Evolutionary conservation across 768 basidiomycete species (phyloP), one percentile per base, ranked within the genome.

Genomic region (Lactarius psammicola): DNA sequence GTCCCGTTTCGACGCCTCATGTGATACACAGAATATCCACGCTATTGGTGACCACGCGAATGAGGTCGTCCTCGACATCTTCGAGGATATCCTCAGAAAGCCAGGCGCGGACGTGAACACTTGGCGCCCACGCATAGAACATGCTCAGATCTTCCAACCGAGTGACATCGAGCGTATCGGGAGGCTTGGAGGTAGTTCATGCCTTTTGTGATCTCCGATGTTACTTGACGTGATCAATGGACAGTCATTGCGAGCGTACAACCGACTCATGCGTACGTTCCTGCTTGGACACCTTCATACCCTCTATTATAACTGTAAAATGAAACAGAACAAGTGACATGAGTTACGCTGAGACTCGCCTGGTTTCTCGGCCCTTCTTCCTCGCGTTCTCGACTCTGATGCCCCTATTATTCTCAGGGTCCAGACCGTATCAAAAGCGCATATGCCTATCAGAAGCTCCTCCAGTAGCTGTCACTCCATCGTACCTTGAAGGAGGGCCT

Each of bases 211-310:
- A 18, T 4, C 44, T 33, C 36, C 10, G 4, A 28, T 51, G n/a
- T 34, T 42, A 28, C 46, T 26, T 66, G 17, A 61, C 23, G 2
- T 51, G 38, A 49, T 23, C n/a, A 26, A 15, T n/a, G 30, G 7
- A n/a, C 53, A 94, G 92, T 98, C 26, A 89, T 96, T 71, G 84
- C 90, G 5, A 95, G 94, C 70, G 92, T 96, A 3, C 95, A 98
- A 72, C 95, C 95, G 0, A 95, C 92, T 1, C 94, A 97, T 72
- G 93, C 88, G 85, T 93, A 76, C 76, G 86, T 78, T 11, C 67
- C 70, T 66, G 69, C 71, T 59, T 68, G 64, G 8, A 17, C 23
- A 36, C 42, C 46, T 26, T 23, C 46, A 13, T 23, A 49, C 11
- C n/a, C 18, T 49, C 46, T 11, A 49, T 26, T 26, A 26, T 49